A percentile compares a stretch with the other conserved stretches of the same genome.
These are phyloP conservation scores for Panellus pusillus DNA, from an alignment of 768 basidiomycete genomes.

Conservation along the genomic window DNA sequence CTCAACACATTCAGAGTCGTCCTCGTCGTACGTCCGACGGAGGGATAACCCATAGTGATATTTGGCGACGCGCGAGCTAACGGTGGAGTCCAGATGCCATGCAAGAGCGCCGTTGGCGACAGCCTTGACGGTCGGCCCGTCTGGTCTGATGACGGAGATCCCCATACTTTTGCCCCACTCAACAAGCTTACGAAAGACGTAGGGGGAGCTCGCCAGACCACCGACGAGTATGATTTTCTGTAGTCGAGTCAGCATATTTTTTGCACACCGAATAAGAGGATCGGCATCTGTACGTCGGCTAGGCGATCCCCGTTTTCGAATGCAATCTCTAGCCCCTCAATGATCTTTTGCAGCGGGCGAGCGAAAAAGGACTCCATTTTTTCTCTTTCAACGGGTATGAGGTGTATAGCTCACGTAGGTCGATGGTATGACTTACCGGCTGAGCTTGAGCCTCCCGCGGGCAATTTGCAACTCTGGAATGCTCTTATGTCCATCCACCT, in stretches of 20 bases:
- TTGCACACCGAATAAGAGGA: neutral
- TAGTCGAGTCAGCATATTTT: neutral
- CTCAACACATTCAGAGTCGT: conserved; percentile 9
- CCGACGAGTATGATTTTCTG: conserved; percentile 32
- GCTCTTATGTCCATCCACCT: conserved; percentile 19
- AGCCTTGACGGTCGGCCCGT: conserved; percentile 28
- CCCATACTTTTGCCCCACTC: conserved; percentile 22
- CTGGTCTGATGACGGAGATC: conserved; percentile 25
- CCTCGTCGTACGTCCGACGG: conserved; percentile 3
- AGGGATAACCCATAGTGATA: conserved; percentile 27
- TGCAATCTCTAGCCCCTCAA: conserved; percentile 19
- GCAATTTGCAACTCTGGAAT: conserved; percentile 16
- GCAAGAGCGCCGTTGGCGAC: conserved; percentile 31
- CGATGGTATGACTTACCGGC: conserved; percentile 7
- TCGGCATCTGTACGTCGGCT: conserved; percentile 13
- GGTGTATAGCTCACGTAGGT: neutral
- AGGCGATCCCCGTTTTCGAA: conserved; percentile 22
- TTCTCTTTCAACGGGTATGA: neutral
- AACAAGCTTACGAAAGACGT: conserved; percentile 25
- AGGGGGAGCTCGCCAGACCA: conserved; percentile 29
- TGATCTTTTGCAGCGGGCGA: conserved; percentile 18
- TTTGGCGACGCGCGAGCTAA: conserved; percentile 26
- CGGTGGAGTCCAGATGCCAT: conserved; percentile 29
- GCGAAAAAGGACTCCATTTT: conserved; percentile 23
- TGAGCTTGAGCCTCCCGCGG: conserved; percentile 22